Evolutionary conservation across 176 grass and related monocot genomes (phyloP), one percentile per base, ranked within the genome.

Genomic region (Neostapfia colusana): DNA sequence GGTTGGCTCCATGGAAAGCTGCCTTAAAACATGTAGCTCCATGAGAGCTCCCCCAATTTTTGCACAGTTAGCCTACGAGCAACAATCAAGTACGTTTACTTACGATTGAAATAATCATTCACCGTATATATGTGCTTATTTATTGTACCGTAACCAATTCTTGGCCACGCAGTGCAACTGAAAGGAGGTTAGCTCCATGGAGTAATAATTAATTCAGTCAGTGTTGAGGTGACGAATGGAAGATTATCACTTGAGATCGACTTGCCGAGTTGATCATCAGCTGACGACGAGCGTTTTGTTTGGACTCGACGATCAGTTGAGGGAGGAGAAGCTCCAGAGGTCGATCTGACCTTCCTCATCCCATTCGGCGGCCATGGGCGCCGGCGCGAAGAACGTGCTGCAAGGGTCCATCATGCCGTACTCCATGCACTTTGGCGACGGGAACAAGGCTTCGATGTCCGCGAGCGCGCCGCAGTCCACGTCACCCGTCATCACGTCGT

Each of bases 21-120:
- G 75, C 89, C 82, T 95, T 90, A 96, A 96, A 96, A 96, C 79
- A 96, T 92, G 89, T 92, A 96, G 93, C 85, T 86, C 79, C 87
- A 79, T 61, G 69, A 63, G 78, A 87, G 78, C 42, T 82, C 81
- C 72, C 45, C 73, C 68, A 55, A 80, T 64, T n/a, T n/a, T n/a
- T 80, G 61, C 77, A 74, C 24, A 82, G 80, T 71, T 69, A 86
- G 77, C 63, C 72, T 76, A 49, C 49, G 50, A 46, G 48, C n/a
- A 85, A 56, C 25, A 68, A 63, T 63, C 64, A 53, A 46, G 38
- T 67, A 79, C 8, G 31, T 31, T 31, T 31, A 31, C 31, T 31
- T 54, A 84, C 37, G 34, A 81, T 84, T 72, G 12, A 86, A 90
- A 83, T 76, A 86, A 88, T 71, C 51, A 74, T 71, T 67, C 41